Percentiles rank a stretch among this genome's conserved stretches.
Conservation (phyloP, 179 eudicot genomes). For the Patellifolia procumbens region DNA sequence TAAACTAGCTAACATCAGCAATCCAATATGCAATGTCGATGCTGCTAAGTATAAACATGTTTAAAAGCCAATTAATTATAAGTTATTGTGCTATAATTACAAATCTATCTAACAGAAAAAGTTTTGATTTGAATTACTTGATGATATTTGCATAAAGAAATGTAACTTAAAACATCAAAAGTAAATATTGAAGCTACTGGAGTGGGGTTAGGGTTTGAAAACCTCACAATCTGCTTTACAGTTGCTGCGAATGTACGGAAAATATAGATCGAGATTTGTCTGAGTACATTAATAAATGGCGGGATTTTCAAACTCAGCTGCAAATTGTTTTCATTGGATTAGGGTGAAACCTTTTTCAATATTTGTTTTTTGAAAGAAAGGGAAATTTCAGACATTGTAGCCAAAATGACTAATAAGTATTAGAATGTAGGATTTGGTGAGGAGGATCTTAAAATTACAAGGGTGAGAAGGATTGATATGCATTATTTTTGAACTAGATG, state of each 20-base stretch:
- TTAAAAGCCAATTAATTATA: neutral
- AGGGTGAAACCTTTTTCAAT: too few species aligned
- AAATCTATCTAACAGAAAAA: neutral
- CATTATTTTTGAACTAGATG: too few species aligned
- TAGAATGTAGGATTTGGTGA: too few species aligned
- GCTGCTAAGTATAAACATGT: constrained; percentile 11
- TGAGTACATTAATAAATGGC: too few species aligned
- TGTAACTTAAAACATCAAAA: neutral
- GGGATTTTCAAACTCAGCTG: constrained; percentile 11
- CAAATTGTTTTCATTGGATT: neutral
- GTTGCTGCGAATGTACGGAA: neutral
- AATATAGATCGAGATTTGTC: too few species aligned
- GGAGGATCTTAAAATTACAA: too few species aligned
- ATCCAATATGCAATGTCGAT: neutral
- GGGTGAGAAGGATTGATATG: too few species aligned
- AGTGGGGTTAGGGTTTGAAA: constrained; percentile 15
- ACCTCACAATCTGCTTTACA: constrained; percentile 4
- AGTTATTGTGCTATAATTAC: neutral
- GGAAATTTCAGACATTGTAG: too few species aligned
- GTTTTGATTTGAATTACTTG: neutral
- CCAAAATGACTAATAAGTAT: too few species aligned
- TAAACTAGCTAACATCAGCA: too few species aligned
- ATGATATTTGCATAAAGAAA: neutral
- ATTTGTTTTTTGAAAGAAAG: too few species aligned
- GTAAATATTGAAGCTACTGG: neutral